A percentile compares a stretch with the other conserved stretches of the same genome.
Evolutionary conservation across 2,329 filamentous ascomycete genomes (phyloP).

Genomic region (Blastomyces silverae): DNA sequence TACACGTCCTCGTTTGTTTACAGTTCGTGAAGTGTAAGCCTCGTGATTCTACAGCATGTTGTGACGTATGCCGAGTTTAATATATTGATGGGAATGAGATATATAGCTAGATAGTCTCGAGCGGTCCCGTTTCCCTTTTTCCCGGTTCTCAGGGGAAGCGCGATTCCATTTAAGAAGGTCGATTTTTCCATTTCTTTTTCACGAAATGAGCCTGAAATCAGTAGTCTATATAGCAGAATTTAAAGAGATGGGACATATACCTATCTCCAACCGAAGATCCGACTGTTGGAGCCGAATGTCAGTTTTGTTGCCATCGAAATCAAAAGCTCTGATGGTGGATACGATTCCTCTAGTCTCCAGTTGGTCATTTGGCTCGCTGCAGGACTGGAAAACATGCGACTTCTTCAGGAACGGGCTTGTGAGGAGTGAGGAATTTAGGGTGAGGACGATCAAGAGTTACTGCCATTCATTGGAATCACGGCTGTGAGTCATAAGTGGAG

Average conservation of each 20-base stretch:
- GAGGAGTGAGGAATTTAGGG: neutral
- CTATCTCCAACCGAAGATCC: neutral
- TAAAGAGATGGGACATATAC: neutral
- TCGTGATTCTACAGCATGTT: neutral
- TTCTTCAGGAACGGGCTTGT: neutral
- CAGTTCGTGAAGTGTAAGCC: neutral
- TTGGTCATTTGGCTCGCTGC: neutral
- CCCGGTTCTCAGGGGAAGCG: neutral
- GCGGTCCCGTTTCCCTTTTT: neutral
- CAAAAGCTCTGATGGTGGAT: neutral
- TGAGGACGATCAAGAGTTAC: too few relatives aligned
- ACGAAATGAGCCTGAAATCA: neutral
- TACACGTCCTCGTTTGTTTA: neutral
- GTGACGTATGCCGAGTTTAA: neutral
- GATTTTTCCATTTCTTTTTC: neutral
- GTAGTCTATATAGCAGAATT: too few relatives aligned
- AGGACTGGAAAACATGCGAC: constrained; percentile 1
- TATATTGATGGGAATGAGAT: neutral
- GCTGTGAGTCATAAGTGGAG: neutral
- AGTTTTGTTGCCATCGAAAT: neutral
- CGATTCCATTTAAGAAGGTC: neutral
- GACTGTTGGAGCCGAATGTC: neutral
- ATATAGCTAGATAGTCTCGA: neutral
- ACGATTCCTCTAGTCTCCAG: neutral
- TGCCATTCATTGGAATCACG: neutral